Conservation (phyloP, 2,329 filamentous ascomycete species). For the Aschersonia sp. region DNA sequence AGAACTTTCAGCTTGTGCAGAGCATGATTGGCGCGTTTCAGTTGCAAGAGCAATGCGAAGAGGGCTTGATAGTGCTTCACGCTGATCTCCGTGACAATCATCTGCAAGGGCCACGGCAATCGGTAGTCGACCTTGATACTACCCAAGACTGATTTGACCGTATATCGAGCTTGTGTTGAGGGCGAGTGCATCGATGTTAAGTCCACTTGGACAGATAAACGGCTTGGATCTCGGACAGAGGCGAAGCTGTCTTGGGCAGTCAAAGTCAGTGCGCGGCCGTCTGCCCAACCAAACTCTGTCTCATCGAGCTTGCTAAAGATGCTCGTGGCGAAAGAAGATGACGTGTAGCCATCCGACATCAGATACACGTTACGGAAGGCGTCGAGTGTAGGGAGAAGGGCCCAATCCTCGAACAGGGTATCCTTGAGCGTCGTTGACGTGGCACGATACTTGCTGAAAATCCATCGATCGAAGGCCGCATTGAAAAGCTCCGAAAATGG, state of each 20-base stretch:
- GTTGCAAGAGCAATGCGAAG: slow-evolving; percentile 64
- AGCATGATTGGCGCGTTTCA: slow-evolving; percentile 53
- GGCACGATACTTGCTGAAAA: slow-evolving; percentile 57
- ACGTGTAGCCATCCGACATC: slow-evolving; percentile 55
- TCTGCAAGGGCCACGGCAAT: slow-evolving; percentile 51
- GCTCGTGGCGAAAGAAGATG: slow-evolving; percentile 48
- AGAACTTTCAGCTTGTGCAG: slow-evolving; percentile 41
- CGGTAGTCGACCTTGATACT: slow-evolving; percentile 53
- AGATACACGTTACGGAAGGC: slow-evolving; percentile 62
- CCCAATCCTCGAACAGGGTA: slow-evolving; percentile 54
- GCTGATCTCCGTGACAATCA: slow-evolving; percentile 55
- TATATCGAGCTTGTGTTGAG: slow-evolving; percentile 33
- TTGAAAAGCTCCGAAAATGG: slow-evolving; percentile 67
- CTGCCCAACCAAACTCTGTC: slow-evolving; percentile 50
- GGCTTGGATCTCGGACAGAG: slow-evolving; percentile 39
- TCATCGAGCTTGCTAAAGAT: slow-evolving; percentile 65
- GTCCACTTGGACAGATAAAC: slow-evolving; percentile 43
- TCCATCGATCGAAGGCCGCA: slow-evolving; percentile 58
- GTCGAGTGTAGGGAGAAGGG: slow-evolving; percentile 48
- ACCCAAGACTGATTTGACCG: slow-evolving; percentile 42
- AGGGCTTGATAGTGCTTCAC: slow-evolving; percentile 54
- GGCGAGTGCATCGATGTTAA: slow-evolving; percentile 23
- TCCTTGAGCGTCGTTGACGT: slow-evolving; percentile 52
- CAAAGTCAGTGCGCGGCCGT: slow-evolving; percentile 69
- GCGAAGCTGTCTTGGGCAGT: slow-evolving; percentile 60